These are phyloP conservation scores for Candida berthetii DNA, from an alignment of 805 yeast species.

Conservation along the genomic window DNA sequence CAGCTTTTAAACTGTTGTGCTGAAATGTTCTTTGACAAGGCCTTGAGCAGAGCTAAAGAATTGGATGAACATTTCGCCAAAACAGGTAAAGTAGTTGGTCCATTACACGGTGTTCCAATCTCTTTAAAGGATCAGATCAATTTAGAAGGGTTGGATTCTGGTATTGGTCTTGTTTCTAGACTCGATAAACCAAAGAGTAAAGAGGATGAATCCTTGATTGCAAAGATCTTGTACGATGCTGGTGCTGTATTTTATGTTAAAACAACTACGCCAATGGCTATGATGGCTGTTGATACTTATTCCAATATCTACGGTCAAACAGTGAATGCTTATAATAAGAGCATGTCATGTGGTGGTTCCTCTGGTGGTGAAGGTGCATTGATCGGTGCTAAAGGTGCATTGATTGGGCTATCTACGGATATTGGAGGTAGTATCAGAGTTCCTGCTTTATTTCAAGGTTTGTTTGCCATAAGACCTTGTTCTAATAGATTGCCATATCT, in stretches of 20 bases:
- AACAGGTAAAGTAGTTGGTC: conserved; percentile 51
- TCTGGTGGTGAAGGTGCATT: conserved; percentile 52
- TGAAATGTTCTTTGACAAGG: conserved; percentile 49
- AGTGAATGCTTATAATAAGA: conserved; percentile 35
- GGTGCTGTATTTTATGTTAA: conserved; percentile 54
- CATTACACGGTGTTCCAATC: conserved; percentile 64
- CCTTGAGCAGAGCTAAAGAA: conserved; percentile 45
- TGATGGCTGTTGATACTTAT: conserved; percentile 42
- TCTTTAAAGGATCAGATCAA: conserved; percentile 43
- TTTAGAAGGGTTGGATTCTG: conserved; percentile 40
- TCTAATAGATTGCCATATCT: conserved; percentile 6
- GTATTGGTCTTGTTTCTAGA: conserved; percentile 41
- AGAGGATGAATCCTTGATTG: conserved; percentile 33
- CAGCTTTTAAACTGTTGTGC: conserved; percentile 36
- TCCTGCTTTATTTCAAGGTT: conserved; percentile 37
- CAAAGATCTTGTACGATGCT: conserved; percentile 28
- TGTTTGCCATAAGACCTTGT: conserved; percentile 35
- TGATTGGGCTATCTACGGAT: conserved; percentile 51
- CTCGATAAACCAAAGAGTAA: conserved; percentile 26
- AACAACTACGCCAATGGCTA: conserved; percentile 47
- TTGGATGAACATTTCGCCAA: conserved; percentile 43
- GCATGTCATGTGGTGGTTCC: conserved; percentile 44
- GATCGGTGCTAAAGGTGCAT: conserved; percentile 36
- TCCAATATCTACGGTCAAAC: conserved; percentile 41
- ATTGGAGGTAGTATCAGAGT: conserved; percentile 46